A percentile compares a stretch with the other conserved stretches of the same genome.
These are phyloP conservation scores for Barnettozyma sucrosica DNA, from an alignment of 805 yeast species.

Conservation along the genomic window DNA sequence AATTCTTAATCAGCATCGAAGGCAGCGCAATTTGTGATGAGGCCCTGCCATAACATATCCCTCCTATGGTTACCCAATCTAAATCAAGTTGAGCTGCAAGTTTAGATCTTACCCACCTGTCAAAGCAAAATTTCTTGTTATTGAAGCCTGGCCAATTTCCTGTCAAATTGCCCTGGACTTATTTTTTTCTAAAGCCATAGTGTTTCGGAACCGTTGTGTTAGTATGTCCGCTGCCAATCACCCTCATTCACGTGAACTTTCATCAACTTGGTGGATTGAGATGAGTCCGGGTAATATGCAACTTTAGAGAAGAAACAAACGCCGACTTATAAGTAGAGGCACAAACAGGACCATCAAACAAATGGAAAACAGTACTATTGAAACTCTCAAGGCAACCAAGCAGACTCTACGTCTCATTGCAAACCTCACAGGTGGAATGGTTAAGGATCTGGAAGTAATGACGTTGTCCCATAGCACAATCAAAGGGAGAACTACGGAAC, in stretches of 20 bases:
- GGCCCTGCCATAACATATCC: no score
- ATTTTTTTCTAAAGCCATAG: not conserved
- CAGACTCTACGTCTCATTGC: slow-evolving; percentile 9
- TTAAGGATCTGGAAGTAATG: slow-evolving; percentile 6
- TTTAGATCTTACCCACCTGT: not conserved
- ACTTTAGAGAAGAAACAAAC: no score
- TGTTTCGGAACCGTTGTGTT: not conserved
- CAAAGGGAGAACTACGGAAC: not conserved
- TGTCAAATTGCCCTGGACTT: no score
- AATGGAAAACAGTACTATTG: not conserved
- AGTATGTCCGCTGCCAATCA: not conserved
- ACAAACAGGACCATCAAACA: not conserved
- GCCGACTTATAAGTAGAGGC: no score
- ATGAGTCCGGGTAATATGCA: not conserved
- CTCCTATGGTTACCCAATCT: not conserved
- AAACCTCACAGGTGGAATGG: slow-evolving; percentile 5
- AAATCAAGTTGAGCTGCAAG: not conserved
- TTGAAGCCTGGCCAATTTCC: no score
- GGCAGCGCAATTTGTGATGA: no score
- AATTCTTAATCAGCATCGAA: no score
- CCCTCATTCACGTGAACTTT: no score
- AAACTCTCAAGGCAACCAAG: slow-evolving; percentile 10
- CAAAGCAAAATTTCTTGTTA: not conserved
- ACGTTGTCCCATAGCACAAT: slow-evolving; percentile 1
- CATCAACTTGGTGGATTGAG: no score